Base-by-base conservation (phyloP, 352 stramenopile species). In the Phytophthora cryptogea region DNA sequence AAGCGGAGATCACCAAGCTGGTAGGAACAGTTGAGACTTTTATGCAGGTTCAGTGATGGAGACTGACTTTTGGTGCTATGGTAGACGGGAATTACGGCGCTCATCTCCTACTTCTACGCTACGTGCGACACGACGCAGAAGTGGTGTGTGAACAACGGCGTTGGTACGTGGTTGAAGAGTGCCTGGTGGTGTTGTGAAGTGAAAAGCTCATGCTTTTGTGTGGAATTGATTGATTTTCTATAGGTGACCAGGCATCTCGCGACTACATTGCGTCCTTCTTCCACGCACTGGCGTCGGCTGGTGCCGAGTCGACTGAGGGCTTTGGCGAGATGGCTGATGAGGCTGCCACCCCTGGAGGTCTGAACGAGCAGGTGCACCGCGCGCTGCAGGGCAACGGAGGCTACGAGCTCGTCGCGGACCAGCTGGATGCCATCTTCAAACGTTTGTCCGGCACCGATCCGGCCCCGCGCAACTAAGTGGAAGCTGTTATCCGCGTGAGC, bases 81-180 rank as follows among this genome's bases (percentile, higher is more conserved):
- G 13, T 40, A 40, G 35, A 93, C 86, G 28, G 78, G 86, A 36
- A 91, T 95, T 66, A 95, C 86, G 35, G 80, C 86, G 26, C 76
- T 95, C 26, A 95, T 95, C 62, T 87, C 76, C 33, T 95, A 81
- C 74, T 95, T 92, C 52, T 95, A 95, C 71, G 83, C 86, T 16
- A 95, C 83, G 16, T 95, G 86, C 50, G 80, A 82, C 44, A 91
- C 71, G 46, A 81, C 83, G 16, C 86, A 95, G 51, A 79, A 90
- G 68, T 95, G 86, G 86, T 93, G 84, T 65, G 79, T 91, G 52
- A 88, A 72, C 64, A 95, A 95, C 62, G 86, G 86, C 45, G 86
- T 95, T 39, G 83, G 82, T 92, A 74, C 31, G 79, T 86, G 2
- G 30, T n/a, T 50, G 1, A 7, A 44, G 5, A 5, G 4, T 53